Percentiles rank a stretch among this genome's conserved stretches.
Conservation (phyloP, 495 filamentous ascomycete species). For the Penicillium antarcticum region DNA sequence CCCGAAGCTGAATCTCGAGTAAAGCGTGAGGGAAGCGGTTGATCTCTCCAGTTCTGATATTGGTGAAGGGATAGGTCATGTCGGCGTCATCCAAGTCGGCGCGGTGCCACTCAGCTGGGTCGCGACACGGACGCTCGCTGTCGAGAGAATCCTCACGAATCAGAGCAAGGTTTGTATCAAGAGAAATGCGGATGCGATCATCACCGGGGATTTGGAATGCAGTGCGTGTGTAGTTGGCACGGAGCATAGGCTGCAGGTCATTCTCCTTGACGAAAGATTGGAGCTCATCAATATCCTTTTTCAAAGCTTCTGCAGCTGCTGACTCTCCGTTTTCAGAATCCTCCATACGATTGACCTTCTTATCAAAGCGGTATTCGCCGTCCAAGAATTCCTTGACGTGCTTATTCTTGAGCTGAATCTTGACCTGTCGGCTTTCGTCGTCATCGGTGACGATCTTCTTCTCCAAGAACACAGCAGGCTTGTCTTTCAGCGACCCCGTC, state of each 20-base stretch:
- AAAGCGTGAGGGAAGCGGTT: conserved; percentile 88
- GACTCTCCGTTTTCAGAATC: conserved; percentile 64
- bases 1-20: conserved; percentile 87
- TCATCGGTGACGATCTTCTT: conserved; percentile 81
- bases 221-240: conserved; percentile 90
- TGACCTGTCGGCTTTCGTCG: conserved; percentile 68
- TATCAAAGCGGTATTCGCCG: conserved; percentile 89
- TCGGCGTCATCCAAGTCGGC: conserved; percentile 77
- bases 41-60: conserved; percentile 86
- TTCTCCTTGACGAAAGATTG: conserved; percentile 76
- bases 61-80: conserved; percentile 82
- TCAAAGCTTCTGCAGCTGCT: conserved; percentile 52
- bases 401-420: conserved; percentile 86
- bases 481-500: conserved; percentile 79
- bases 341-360: conserved; percentile 75
- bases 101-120: conserved; percentile 87
- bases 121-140: conserved; percentile 76
- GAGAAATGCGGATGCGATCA: conserved; percentile 82
- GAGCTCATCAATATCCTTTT: conserved; percentile 69
- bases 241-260: conserved; percentile 77
- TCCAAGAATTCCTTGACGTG: conserved; percentile 86
- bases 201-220: conserved; percentile 96
- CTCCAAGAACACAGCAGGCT: conserved; percentile 77
- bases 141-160: conserved; percentile 92
- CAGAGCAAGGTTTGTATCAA: conserved; percentile 88